Conservation (phyloP, 306 rosid genomes). For the Luffa acutangula region DNA sequence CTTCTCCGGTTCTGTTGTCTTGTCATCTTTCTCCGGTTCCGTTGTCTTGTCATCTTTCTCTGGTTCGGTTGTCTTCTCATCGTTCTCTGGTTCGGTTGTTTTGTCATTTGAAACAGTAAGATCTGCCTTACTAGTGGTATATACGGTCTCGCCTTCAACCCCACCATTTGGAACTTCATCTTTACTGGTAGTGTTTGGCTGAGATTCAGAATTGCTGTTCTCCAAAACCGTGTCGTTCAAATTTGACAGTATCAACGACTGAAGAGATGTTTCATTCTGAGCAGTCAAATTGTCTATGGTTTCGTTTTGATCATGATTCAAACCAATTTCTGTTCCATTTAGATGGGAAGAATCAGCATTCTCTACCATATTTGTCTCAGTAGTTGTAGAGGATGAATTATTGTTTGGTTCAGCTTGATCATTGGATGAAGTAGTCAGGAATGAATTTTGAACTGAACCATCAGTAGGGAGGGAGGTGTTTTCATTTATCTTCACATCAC, state of each 20-base stretch:
- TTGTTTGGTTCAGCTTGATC: slow-evolving; percentile 23
- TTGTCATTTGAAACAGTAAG: slow-evolving; percentile 20
- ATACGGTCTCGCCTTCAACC: slow-evolving; percentile 24
- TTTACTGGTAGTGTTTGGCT: slow-evolving; percentile 16
- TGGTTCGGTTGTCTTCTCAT: background rate
- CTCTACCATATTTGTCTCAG: slow-evolving; percentile 14
- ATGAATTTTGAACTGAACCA: slow-evolving; percentile 20
- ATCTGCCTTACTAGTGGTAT: slow-evolving; percentile 11
- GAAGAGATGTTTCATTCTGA: slow-evolving; percentile 5
- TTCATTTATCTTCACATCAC: background rate
- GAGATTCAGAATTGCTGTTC: slow-evolving; percentile 21
- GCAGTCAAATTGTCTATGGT: slow-evolving; percentile 12
- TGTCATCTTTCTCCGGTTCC: slow-evolving; percentile 9
- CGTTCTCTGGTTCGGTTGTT: background rate
- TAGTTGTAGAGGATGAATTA: slow-evolving; percentile 14
- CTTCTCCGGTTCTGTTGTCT: background rate
- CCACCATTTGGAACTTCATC: slow-evolving; percentile 25
- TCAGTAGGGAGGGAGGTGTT: slow-evolving; percentile 15
- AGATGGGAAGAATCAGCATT: slow-evolving; percentile 24
- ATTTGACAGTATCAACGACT: background rate
- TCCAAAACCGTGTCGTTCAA: background rate
- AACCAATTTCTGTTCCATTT: slow-evolving; percentile 16
- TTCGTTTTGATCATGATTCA: slow-evolving; percentile 12
- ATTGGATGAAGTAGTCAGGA: slow-evolving; percentile 14
- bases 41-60: slow-evolving; percentile 3